Conservation (phyloP, 2,329 filamentous ascomycete genomes). For the Ilyonectria robusta region DNA sequence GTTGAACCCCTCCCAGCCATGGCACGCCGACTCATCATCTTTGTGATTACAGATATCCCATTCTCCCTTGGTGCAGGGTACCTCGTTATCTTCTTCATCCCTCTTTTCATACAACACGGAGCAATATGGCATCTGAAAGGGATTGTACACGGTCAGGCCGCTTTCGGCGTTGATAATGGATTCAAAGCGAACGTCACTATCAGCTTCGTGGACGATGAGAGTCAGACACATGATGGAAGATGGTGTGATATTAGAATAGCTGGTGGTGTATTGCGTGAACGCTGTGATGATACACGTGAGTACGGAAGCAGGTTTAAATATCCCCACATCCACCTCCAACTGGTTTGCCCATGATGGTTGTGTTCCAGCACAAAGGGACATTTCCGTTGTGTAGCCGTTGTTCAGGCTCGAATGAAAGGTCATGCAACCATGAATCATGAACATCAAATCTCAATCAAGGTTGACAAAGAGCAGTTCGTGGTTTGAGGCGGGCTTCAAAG, state of each 20-base stretch:
- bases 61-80: not conserved
- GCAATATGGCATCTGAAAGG: slow-evolving; percentile 10
- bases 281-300: not conserved
- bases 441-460: no score
- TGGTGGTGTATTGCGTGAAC: not conserved
- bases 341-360: not conserved
- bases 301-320: no score
- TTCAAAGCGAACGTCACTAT: slow-evolving; percentile 11
- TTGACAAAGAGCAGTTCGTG: not conserved
- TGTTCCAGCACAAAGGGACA: not conserved
- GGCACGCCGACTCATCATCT: not conserved
- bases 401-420: not conserved
- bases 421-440: no score
- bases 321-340: no score
- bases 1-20: not conserved
- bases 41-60: not conserved
- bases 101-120: not conserved
- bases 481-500: not conserved
- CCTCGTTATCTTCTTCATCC: not conserved
- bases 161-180: not conserved
- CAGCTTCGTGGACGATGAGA: not conserved
- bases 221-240: slow-evolving; percentile 4
- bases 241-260: not conserved
- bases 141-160: slow-evolving; percentile 3
- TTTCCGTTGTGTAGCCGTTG: not conserved